phyloP scores from a whole-genome alignment of 768 basidiomycete genomes.

The Tremella yokohamensis region DNA sequence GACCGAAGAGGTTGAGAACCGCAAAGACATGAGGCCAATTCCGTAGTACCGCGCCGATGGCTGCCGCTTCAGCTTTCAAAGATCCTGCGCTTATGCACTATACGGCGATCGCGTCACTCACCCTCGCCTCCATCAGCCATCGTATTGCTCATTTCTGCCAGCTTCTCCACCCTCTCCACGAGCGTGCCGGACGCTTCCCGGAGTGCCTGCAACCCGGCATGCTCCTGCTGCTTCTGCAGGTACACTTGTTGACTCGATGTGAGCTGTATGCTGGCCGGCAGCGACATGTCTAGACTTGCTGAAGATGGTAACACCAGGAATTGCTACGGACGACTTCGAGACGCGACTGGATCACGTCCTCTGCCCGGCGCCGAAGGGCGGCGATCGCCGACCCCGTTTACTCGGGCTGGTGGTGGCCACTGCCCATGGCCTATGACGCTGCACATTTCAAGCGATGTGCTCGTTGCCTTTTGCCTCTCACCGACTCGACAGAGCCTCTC shows the following conservation, averaged over 20 bases:
- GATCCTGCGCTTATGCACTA: neutral
- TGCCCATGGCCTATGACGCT: too few relatives aligned
- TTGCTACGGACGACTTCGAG: neutral
- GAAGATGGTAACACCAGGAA: neutral
- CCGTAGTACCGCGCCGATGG: conserved; percentile 50
- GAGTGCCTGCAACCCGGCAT: conserved; percentile 48
- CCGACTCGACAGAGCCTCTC: too few relatives aligned
- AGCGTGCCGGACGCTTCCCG: conserved; percentile 43
- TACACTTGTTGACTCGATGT: conserved; percentile 42
- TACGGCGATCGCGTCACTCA: conserved; percentile 26
- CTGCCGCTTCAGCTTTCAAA: conserved; percentile 24
- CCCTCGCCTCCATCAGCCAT: conserved; percentile 53
- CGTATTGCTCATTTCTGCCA: conserved; percentile 50
- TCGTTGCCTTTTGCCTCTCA: too few relatives aligned
- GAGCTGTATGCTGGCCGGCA: conserved; percentile 17
- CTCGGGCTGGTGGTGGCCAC: neutral
- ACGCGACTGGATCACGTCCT: conserved; percentile 2
- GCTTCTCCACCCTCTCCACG: conserved; percentile 44
- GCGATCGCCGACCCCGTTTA: neutral
- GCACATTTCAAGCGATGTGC: too few relatives aligned
- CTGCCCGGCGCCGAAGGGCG: too few relatives aligned
- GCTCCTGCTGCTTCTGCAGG: conserved; percentile 52
- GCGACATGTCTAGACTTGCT: conserved; percentile 9
- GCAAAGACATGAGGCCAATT: conserved; percentile 54
- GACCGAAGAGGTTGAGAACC: conserved; percentile 51